Base-by-base conservation (phyloP, 495 filamentous ascomycete genomes). In the Corynascus novoguineensis region DNA sequence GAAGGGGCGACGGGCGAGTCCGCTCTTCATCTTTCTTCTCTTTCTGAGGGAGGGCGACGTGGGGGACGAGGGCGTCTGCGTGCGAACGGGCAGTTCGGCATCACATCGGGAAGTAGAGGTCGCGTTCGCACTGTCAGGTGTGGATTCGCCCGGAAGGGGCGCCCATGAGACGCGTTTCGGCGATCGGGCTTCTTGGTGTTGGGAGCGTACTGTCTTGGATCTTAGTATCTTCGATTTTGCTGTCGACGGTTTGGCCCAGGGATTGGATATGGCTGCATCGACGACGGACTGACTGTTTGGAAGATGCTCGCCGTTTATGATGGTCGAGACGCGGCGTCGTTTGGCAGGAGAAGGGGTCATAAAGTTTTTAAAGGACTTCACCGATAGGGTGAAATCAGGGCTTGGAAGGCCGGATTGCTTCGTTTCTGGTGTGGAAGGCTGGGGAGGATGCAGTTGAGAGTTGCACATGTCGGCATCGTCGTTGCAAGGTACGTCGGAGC, bases 111-210 rank as follows among this genome's bases (percentile, higher is more conserved):
- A n/a, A n/a, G n/a, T n/a, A n/a, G n/a, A n/a, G n/a, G n/a, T n/a
- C n/a, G n/a, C n/a, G n/a, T n/a, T n/a, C n/a, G n/a, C n/a, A n/a
- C 22, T 46, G 22, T n/a, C 42, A 3, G 7, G 22, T 25, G 22
- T n/a, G 41, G 41, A n/a, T 35, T 70, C 65, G n/a, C 55, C 47
- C 1, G 64, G 63, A 0, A 66, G 50, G 1, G 60, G 57, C 14
- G 57, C 66, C 60, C 65, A 72, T 0, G 64, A 63, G 7, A 72
- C 70, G n/a, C 60, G 60, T 28, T 69, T 69, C 22, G 4, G 6
- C 9, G 46, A 17, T 8, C 34, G 17, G 31, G 24, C 15, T 22
- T 41, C 9, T 17, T 34, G 40, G n/a, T 41, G 53, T 21, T 25
- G 32, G 4, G 35, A 21, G 5, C 9, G 47, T n/a, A n/a, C 53